Conservation (phyloP, 2,329 filamentous ascomycete genomes). For the Claviceps quebecensis region DNA sequence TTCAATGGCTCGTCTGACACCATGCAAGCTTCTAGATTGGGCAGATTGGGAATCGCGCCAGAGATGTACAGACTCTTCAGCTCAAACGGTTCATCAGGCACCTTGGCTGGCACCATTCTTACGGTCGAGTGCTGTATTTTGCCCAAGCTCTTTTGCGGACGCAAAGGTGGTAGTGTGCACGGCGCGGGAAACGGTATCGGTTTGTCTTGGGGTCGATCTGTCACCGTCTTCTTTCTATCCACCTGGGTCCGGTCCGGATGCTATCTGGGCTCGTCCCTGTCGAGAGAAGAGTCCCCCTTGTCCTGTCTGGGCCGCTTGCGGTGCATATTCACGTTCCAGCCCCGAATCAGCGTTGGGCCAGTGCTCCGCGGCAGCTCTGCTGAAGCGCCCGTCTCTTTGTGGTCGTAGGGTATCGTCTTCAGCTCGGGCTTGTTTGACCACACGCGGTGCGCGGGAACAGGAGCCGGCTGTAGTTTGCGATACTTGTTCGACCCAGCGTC, state of each 20-base stretch:
- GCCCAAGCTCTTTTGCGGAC: neutral
- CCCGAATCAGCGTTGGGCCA: conserved; percentile 41
- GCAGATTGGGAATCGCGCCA: conserved; percentile 10
- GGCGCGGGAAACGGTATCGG: conserved; percentile 3
- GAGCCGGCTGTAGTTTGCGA: conserved; percentile 44
- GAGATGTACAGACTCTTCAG: conserved; percentile 7
- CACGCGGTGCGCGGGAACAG: conserved; percentile 36
- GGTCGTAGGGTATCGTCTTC: conserved; percentile 45
- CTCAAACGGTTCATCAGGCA: conserved; percentile 2
- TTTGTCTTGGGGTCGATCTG: neutral
- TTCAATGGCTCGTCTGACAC: conserved; percentile 4
- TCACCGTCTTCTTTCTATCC: conserved; percentile 7
- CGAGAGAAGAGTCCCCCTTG: conserved; percentile 17
- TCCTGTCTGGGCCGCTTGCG: conserved; percentile 24
- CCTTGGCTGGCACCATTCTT: conserved; percentile 8
- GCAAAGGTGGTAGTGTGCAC: conserved; percentile 4
- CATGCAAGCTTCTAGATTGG: conserved; percentile 6
- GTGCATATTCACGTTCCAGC: conserved; percentile 37
- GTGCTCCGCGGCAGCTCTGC: conserved; percentile 38
- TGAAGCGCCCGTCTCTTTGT: conserved; percentile 42
- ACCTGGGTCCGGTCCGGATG: conserved; percentile 15
- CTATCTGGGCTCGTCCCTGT: conserved; percentile 26
- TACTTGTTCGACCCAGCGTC: conserved; percentile 31
- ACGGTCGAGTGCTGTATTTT: conserved; percentile 4
- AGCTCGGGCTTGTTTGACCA: conserved; percentile 36